Evolutionary conservation across 441 rosid species (phyloP), one percentile per base, ranked within the genome.

Genomic region (Brassica balearica): DNA sequence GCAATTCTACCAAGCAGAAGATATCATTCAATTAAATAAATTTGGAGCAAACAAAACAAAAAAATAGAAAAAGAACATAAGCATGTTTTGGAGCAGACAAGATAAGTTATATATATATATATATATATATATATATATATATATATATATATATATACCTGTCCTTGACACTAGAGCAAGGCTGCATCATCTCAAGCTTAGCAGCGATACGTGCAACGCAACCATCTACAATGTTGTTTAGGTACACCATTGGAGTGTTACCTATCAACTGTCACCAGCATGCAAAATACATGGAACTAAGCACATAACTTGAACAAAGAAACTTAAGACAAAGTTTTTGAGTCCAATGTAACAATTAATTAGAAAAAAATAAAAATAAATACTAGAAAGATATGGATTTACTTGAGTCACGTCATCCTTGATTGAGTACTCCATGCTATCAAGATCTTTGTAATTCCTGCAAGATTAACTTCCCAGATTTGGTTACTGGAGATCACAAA

Each of bases 171-270:
- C 97, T 90, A 55, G 84, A 88, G 67, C 89, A 84, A 64, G 98
- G 98, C 82, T 87, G 87, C 90, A 89, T 88, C 32, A 64, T 78
- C 70, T 93, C 98, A 27, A 93, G 91, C 87, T 91, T 93, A 2
- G 94, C 97, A 12, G 97, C 95, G 1, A 93, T 81, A 7, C 87
- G 91, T 0, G 91, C 94, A 22, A 75, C 87, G 15, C 92, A 90
- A 19, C 95, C 98, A 60, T 90, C 94, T 11, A 86, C 87, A 12
- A 93, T 72, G 7, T 86, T 82, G 84, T 91, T 90, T 71, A 90
- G 90, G 77, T 84, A 93, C 6, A 90, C 93, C 94, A 90, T 84
- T 32, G 95, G 94, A 0, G 92, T 93, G 72, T 89, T 85, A 53
- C 94, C 96, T 69, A 93, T 88, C 77, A 90, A 78, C 95, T 93